A percentile compares a stretch with the other conserved stretches of the same genome.
phyloP scores from a whole-genome alignment of 2,329 filamentous ascomycete species.

The Diaporthe citriasiana region DNA sequence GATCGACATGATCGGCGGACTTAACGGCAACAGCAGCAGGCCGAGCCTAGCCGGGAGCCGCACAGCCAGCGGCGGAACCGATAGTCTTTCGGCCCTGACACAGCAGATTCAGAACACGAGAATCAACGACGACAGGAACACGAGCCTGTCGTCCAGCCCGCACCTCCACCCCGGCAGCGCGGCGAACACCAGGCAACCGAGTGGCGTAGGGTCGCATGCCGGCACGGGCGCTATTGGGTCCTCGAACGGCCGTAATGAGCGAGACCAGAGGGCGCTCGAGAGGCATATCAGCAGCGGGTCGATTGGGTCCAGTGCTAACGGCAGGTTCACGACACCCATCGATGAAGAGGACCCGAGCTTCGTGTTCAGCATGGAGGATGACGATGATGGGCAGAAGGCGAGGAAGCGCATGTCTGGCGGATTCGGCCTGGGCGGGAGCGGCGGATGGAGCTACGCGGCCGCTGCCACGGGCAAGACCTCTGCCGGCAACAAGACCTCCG shows the following conservation, averaged over 20 bases:
- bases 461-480: constrained; percentile 41
- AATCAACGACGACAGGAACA: constrained; percentile 56
- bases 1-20: constrained; percentile 53
- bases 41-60: constrained; percentile 59
- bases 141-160: constrained; percentile 58
- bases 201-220: constrained; percentile 52
- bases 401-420: constrained; percentile 65
- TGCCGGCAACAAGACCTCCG: constrained; percentile 34
- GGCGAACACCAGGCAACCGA: constrained; percentile 53
- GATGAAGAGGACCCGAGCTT: constrained; percentile 76
- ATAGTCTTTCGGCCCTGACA: constrained; percentile 70
- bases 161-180: constrained; percentile 65
- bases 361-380: constrained; percentile 76
- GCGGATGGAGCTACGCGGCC: constrained; percentile 60
- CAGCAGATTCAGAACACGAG: constrained; percentile 74
- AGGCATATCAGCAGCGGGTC: constrained; percentile 73
- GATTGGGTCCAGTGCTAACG: constrained; percentile 65
- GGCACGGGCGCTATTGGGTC: constrained; percentile 55
- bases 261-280: constrained; percentile 62
- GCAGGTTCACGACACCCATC: constrained; percentile 74
- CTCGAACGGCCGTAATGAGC: constrained; percentile 54
- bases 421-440: constrained; percentile 50
- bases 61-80: constrained; percentile 57
- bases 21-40: constrained; percentile 51
- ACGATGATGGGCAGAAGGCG: constrained; percentile 62